A percentile compares a stretch with the other conserved stretches of the same genome.
Conservation (phyloP, 2,329 filamentous ascomycete genomes). For the Fusarium oligoseptatum region DNA sequence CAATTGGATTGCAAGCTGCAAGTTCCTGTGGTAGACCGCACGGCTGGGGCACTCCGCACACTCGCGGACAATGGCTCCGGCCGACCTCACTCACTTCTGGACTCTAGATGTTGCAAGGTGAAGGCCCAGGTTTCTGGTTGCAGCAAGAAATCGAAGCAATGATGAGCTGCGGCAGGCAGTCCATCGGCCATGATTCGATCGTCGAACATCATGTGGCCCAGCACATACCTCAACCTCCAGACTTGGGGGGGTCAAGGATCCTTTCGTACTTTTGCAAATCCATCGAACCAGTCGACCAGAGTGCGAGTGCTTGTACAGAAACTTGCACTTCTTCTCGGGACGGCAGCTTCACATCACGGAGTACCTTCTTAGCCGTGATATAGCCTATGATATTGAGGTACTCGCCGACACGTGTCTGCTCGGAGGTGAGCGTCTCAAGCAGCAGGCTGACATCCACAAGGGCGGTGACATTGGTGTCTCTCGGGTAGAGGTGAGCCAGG, state of each 20-base stretch:
- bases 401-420: conserved; percentile 78
- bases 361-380: conserved; percentile 58
- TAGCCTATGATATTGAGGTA: conserved; percentile 95
- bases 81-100: conserved; percentile 23
- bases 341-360: conserved; percentile 16
- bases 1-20: conserved; percentile 42
- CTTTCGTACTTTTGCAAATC: conserved; percentile 79
- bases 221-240: not conserved
- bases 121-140: conserved; percentile 15
- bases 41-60: conserved; percentile 6
- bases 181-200: not conserved
- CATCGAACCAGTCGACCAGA: conserved; percentile 83
- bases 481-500: conserved; percentile 77
- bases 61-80: conserved; percentile 24
- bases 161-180: not conserved
- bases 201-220: not conserved
- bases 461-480: conserved; percentile 60
- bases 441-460: conserved; percentile 80
- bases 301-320: conserved; percentile 78
- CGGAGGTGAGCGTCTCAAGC: conserved; percentile 72
- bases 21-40: conserved; percentile 33
- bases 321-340: conserved; percentile 45
- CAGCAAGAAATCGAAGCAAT: not conserved
- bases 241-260: conserved; percentile 54
- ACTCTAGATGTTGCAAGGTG: not conserved